phyloP scores from a whole-genome alignment of 768 basidiomycete genomes.

The Leccinum fibrillosum region DNA sequence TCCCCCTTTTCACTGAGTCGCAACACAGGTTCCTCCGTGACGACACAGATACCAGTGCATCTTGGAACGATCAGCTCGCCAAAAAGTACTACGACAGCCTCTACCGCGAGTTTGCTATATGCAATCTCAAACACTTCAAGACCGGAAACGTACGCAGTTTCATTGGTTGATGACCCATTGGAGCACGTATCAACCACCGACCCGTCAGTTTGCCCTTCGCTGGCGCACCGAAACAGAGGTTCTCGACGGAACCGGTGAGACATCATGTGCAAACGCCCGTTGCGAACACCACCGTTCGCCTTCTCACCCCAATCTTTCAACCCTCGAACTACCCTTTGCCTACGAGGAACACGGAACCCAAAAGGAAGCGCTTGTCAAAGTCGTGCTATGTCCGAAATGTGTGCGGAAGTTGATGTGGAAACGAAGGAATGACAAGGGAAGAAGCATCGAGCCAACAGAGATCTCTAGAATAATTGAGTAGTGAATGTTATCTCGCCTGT shows the following conservation, averaged over 20 bases:
- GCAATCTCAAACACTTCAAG: constrained; percentile 96
- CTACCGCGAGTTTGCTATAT: constrained; percentile 89
- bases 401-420: constrained; percentile 87
- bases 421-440: constrained; percentile 57
- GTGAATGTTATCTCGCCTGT: background rate
- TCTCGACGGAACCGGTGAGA: constrained; percentile 78
- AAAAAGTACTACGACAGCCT: constrained; percentile 84
- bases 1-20: background rate
- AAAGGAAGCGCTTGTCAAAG: constrained; percentile 86
- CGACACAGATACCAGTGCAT: constrained; percentile 26
- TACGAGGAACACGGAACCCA: constrained; percentile 76
- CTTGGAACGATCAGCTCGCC: constrained; percentile 85
- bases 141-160: constrained; percentile 66
- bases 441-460: background rate
- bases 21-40: constrained; percentile 70
- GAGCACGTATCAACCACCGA: background rate
- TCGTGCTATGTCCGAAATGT: constrained; percentile 80
- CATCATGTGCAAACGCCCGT: constrained; percentile 86
- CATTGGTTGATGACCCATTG: background rate
- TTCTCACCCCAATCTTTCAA: constrained; percentile 45
- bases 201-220: constrained; percentile 73
- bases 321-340: constrained; percentile 86
- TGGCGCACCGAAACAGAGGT: constrained; percentile 96
- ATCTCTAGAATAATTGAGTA: too few species aligned
- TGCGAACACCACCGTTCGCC: constrained; percentile 59